A percentile compares a stretch with the other conserved stretches of the same genome.
phyloP scores from a whole-genome alignment of 2,329 filamentous ascomycete genomes.

The Verticillium longisporum region DNA sequence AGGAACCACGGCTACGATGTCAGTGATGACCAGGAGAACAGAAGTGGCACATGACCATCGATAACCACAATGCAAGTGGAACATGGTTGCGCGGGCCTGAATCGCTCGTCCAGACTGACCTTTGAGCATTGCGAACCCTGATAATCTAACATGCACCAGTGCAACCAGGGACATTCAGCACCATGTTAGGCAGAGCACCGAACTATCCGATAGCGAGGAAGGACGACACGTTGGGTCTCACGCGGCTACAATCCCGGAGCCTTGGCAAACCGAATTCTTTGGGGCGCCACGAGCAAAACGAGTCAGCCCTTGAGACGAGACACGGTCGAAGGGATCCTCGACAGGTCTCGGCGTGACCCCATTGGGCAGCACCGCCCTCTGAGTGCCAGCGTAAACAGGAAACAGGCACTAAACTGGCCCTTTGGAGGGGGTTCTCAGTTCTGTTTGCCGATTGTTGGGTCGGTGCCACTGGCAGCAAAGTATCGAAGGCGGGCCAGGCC shows the following conservation, averaged over 20 bases:
- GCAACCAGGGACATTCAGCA: background rate
- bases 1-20: no score
- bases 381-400: background rate
- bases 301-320: background rate
- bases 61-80: no score
- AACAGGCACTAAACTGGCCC: background rate
- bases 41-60: no score
- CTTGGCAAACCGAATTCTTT: background rate
- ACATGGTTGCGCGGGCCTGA: background rate
- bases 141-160: background rate
- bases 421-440: no score
- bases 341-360: background rate
- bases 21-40: no score
- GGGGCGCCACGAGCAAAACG: background rate
- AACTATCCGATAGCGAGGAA: background rate
- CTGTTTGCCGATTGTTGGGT: background rate
- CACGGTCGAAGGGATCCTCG: background rate
- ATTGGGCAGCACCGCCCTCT: background rate
- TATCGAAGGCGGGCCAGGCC: background rate
- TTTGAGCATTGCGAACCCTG: no score
- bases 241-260: background rate
- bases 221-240: background rate
- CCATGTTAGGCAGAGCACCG: background rate
- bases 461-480: background rate
- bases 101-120: background rate